A percentile compares a stretch with the other conserved stretches of the same genome.
These are phyloP conservation scores for Pyrenochaeta sp. DNA, from an alignment of 2,329 filamentous ascomycete genomes.

Conservation along the genomic window DNA sequence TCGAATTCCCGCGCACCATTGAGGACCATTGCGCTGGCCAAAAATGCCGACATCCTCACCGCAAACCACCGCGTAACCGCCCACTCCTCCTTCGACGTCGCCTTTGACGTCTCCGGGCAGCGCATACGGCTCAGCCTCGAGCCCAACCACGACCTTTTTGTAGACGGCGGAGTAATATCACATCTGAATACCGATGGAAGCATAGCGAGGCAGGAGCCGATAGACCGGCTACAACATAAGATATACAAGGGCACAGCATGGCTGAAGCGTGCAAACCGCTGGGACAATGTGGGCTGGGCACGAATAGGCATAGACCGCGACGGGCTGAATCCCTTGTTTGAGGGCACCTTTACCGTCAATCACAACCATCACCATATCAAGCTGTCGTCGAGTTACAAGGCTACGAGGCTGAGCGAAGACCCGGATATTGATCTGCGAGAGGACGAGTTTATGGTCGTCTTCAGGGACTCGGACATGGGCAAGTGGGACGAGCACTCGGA, in stretches of 20 bases:
- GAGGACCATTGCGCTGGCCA: constrained; percentile 73
- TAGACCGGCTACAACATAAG: constrained; percentile 77
- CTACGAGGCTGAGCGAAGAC: constrained; percentile 73
- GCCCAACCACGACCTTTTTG: constrained; percentile 89
- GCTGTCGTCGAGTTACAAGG: constrained; percentile 74
- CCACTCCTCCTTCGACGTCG: constrained; percentile 82
- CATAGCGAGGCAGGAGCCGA: constrained; percentile 69
- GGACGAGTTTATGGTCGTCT: constrained; percentile 86
- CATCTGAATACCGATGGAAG: constrained; percentile 76
- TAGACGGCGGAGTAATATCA: constrained; percentile 75
- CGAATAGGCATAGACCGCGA: constrained; percentile 80
- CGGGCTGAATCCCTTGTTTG: constrained; percentile 80
- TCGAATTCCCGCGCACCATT: constrained; percentile 72
- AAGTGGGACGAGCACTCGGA: constrained; percentile 61
- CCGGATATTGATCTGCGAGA: constrained; percentile 65
- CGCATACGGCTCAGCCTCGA: constrained; percentile 81
- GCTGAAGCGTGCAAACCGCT: constrained; percentile 77
- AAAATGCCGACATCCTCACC: constrained; percentile 79
- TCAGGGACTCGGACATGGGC: constrained; percentile 84
- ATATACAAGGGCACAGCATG: constrained; percentile 85
- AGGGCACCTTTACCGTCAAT: constrained; percentile 84
- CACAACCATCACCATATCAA: constrained; percentile 89
- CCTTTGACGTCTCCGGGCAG: constrained; percentile 72
- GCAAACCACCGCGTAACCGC: constrained; percentile 81
- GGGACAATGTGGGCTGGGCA: constrained; percentile 87